Base-by-base conservation (phyloP, 2,329 filamentous ascomycete genomes). In the Fusarium albosuccineum region DNA sequence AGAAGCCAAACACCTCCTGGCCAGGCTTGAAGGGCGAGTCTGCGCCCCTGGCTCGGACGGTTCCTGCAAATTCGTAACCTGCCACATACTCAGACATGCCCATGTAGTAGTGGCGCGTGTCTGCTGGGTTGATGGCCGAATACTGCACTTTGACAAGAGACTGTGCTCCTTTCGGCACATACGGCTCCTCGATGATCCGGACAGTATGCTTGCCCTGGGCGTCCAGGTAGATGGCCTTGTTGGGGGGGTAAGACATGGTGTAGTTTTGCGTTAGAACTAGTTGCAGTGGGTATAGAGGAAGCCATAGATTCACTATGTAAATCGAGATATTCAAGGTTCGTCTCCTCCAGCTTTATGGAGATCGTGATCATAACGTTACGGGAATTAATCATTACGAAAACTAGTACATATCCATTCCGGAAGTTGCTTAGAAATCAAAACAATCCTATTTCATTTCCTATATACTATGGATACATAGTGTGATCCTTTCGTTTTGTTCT, bases 71-170 rank as follows among this genome's bases (percentile, higher is more conserved):
- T 13, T 67, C 64, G 1, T 67, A 67, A 3, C 64, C 64, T 6
- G 64, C 50, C 1, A 67, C 45, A 1, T 52, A 60, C 1, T 60
- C 46, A 1, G 54, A 52, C 54, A 52, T 60, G 1, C 36, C 26
- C 59, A 53, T 50, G n/a, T 45, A 64, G 22, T 48, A 60, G 6
- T 67, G 64, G 0, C 64, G 64, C 2, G 64, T 67, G 10, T 67
- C 64, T 6, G 64, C 64, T 1, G 64, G 64, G 0, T 67, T 67
- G n/a, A 67, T 67, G 5, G 54, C 64, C 0, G 64, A 67, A 14
- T 67, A 67, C 5, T 64, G 54, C 17, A 67, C 64, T n/a, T 67
- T 40, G 9, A 67, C 54, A 4, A 67, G 45, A 0, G 64, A 64
- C 1, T 67, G 64, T 7, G 44, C 50, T 0, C 22, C 10, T 1